Evolutionary conservation across 805 yeast species (phyloP), one percentile per base, ranked within the genome.

Genomic region (Metschnikowia shivogae): DNA sequence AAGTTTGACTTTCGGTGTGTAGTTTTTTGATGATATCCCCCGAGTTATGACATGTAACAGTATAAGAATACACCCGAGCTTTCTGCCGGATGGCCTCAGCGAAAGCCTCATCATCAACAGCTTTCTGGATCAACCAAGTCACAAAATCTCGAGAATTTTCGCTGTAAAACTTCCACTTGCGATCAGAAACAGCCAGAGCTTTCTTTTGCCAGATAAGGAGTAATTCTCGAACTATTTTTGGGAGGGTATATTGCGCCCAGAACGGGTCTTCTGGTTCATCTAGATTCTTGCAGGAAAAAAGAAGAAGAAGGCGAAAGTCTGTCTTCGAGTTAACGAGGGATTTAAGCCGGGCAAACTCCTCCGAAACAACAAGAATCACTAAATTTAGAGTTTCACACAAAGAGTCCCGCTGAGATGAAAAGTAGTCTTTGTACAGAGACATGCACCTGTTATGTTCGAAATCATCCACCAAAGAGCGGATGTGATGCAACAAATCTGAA

Each of bases 231-330:
- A 37, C 40, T 13, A 29, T 26, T 13, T 19, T 17, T 4, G 40
- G 42, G 3, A 39, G 22, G 10, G 35, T 39, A 14, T 31, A 47
- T 42, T 10, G 34, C 39, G 19, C 12, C 52, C 54, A 51, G 11
- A 50, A 30, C 1, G 22, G 33, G 6, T 41, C 44, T 3, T 22
- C 17, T n/a, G 42, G 42, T 13, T 22, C 42, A 6, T 34, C 39
- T 4, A 41, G 10, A 4, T 20, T 13, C 3, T 19, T 35, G 1
- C 32, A 27, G 11, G 34, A 39, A 26, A 34, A 44, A 4, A 44
- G 33, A 28, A 54, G 43, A 28, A 49, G 34, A 12, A 52, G 34
- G n/a, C 57, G 43, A 5, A 50, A 48, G 32, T 54, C 56, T 2
- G 36, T 39, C 8, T 14, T 22, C n/a, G 36, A 8, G 6, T 39